Percentiles rank a stretch among this genome's conserved stretches.
These are phyloP conservation scores for Fusarium pseudoanthophilum DNA, from an alignment of 2,329 filamentous ascomycete genomes.

Conservation along the genomic window DNA sequence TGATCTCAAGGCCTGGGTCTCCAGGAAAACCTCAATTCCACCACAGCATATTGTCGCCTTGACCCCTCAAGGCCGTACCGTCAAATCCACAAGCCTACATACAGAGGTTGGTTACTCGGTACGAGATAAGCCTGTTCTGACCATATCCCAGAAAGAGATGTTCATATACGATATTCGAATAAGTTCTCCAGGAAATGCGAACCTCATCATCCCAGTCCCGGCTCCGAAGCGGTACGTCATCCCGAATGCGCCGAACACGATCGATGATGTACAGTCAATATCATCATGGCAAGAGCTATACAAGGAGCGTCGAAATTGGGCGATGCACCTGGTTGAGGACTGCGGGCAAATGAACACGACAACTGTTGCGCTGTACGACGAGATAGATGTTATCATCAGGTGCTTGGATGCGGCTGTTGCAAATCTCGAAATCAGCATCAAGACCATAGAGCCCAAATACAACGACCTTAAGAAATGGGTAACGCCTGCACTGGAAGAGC, in stretches of 20 bases:
- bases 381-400: conserved; percentile 80
- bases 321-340: conserved; percentile 73
- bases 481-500: conserved; percentile 73
- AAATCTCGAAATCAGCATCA: conserved; percentile 82
- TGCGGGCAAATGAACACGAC: conserved; percentile 73
- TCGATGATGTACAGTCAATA: conserved; percentile 81
- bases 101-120: conserved; percentile 69
- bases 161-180: conserved; percentile 90
- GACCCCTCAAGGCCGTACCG: conserved; percentile 84
- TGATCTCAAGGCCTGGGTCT: conserved; percentile 84
- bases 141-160: conserved; percentile 75
- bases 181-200: conserved; percentile 61
- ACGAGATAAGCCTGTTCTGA: conserved; percentile 23
- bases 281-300: conserved; percentile 91
- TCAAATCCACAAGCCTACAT: conserved; percentile 82
- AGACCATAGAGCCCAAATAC: conserved; percentile 76
- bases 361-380: conserved; percentile 73
- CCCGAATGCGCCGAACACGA: conserved; percentile 81
- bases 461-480: conserved; percentile 77
- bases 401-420: conserved; percentile 86
- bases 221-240: conserved; percentile 65
- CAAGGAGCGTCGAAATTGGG: conserved; percentile 83
- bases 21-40: conserved; percentile 77
- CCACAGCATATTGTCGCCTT: conserved; percentile 85
- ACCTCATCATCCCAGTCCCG: conserved; percentile 60